Percentiles rank a stretch among this genome's conserved stretches.
Conservation (phyloP, 1,139 yeast species). For the Neolecta irregularis region DNA sequence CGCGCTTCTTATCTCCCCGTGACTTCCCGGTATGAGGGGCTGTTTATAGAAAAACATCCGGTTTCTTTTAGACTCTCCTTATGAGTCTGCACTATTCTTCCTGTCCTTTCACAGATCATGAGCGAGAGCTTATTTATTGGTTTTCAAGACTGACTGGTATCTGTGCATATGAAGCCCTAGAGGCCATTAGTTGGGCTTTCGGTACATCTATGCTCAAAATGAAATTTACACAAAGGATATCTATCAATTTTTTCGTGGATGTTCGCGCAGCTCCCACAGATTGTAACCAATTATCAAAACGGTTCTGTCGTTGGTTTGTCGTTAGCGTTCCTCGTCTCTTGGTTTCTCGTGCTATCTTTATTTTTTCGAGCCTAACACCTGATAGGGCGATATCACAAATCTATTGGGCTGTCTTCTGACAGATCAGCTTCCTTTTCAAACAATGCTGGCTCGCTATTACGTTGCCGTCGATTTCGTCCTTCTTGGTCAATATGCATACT, state of each 20-base stretch:
- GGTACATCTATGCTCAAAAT: conserved; percentile 8
- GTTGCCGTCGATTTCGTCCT: conserved; percentile 54
- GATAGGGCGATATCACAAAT: conserved; percentile 73
- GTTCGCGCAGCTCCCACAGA: conserved; percentile 81
- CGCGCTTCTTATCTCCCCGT: too few species aligned
- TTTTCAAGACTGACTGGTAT: conserved; percentile 10
- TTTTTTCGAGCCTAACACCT: too few species aligned
- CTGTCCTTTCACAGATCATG: too few species aligned
- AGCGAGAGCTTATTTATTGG: too few species aligned
- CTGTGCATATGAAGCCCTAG: conserved; percentile 8
- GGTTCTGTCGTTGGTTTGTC: conserved; percentile 82
- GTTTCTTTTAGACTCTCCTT: too few species aligned
- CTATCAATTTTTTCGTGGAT: conserved; percentile 53
- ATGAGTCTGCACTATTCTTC: too few species aligned
- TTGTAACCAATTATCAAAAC: conserved; percentile 52
- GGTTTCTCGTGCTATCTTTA: too few species aligned
- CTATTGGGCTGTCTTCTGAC: conserved; percentile 68
- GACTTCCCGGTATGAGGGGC: too few species aligned
- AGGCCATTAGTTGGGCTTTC: conserved; percentile 7
- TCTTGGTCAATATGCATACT: conserved; percentile 65
- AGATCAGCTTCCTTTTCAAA: conserved; percentile 60
- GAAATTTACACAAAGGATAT: conserved; percentile 17
- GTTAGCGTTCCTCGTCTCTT: conserved; percentile 52
- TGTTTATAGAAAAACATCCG: too few species aligned
- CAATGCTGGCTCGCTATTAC: conserved; percentile 59